Evolutionary conservation across 257 asterid genomes (phyloP), one percentile per base, ranked within the genome.

Genomic region (Nicotiana tomentosiformis): DNA sequence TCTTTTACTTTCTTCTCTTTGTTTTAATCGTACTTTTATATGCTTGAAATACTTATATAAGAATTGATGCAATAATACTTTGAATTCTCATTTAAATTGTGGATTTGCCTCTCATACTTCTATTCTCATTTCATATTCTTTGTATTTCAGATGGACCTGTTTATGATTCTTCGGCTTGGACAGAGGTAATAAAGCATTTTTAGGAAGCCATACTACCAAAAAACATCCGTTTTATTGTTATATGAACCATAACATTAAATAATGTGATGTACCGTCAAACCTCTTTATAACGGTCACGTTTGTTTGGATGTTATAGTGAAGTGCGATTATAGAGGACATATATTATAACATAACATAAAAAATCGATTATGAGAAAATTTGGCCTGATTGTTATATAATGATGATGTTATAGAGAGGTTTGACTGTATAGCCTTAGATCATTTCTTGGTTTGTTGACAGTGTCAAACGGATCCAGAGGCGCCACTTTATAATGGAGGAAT

Each of bases 401-500:
- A 32, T 32, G 33, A 32, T 32, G 33, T 32, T 32, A 32, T 32
- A 32, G 4, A 32, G 4, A 32, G 4, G 35, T 4, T 49, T 62
- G 3, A 72, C 16, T 8, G 26, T 6, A 14, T 2, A 65, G n/a
- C 17, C 16, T 60, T 51, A 11, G 4, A 62, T 32, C 2, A 16
- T 29, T 35, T 11, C 30, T 7, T 70, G 18, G 23, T 77, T 16
- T 82, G 78, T 17, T 33, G 39, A 33, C 77, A 92, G 95, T 92
- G 97, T 87, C 88, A 88, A 85, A 51, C 87, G 64, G 66, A 66
- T 30, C 95, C 93, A 1, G 93, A 88, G 81, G 85, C 77, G 20
- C 92, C 93, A 66, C 90, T 92, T 83, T 91, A 92, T 85, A 83
- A 85, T 10, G 97, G 93, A 39, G 97, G 95, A 20, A 90, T 91